Percentiles rank a stretch among this genome's conserved stretches.
Evolutionary conservation across 768 basidiomycete genomes (phyloP).

Genomic region (Russula virescens): DNA sequence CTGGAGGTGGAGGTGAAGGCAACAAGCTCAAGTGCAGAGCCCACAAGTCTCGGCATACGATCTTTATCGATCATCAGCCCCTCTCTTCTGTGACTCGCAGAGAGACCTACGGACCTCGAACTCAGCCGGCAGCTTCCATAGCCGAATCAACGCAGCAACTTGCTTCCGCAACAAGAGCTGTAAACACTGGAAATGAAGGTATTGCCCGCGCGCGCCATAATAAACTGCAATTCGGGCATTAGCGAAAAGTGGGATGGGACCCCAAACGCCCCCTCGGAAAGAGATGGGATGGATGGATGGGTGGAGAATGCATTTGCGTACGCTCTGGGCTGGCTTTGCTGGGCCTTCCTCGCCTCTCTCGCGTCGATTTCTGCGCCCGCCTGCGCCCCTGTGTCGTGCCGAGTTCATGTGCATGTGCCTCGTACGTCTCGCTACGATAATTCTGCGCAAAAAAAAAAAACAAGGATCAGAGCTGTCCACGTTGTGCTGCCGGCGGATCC

Average conservation of each 20-base stretch:
- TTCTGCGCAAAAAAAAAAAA: slow-evolving; percentile 48
- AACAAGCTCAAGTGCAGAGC: slow-evolving; percentile 61
- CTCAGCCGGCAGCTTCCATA: slow-evolving; percentile 73
- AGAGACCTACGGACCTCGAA: slow-evolving; percentile 57
- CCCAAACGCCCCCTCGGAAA: too few relatives aligned
- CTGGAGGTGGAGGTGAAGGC: slow-evolving; percentile 52
- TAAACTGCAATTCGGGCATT: slow-evolving; percentile 50
- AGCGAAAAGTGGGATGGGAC: too few relatives aligned
- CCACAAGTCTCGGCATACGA: slow-evolving; percentile 78
- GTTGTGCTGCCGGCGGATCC: too few relatives aligned
- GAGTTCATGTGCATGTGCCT: slow-evolving; percentile 59
- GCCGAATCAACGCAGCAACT: slow-evolving; percentile 46
- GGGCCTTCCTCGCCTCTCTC: slow-evolving; percentile 45
- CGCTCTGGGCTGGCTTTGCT: slow-evolving; percentile 59
- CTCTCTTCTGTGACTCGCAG: not conserved
- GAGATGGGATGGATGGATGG: not conserved
- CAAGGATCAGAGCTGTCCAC: too few relatives aligned
- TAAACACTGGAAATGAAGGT: slow-evolving; percentile 76
- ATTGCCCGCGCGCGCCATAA: slow-evolving; percentile 72
- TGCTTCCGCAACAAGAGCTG: slow-evolving; percentile 81
- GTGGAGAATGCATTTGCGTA: slow-evolving; percentile 30
- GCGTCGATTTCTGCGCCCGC: slow-evolving; percentile 53
- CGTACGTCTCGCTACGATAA: slow-evolving; percentile 74
- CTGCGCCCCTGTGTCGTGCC: slow-evolving; percentile 61
- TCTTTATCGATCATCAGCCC: slow-evolving; percentile 35